A percentile compares a stretch with the other conserved stretches of the same genome.
Evolutionary conservation across 441 rosid species (phyloP).

Genomic region (Breynia disticha): DNA sequence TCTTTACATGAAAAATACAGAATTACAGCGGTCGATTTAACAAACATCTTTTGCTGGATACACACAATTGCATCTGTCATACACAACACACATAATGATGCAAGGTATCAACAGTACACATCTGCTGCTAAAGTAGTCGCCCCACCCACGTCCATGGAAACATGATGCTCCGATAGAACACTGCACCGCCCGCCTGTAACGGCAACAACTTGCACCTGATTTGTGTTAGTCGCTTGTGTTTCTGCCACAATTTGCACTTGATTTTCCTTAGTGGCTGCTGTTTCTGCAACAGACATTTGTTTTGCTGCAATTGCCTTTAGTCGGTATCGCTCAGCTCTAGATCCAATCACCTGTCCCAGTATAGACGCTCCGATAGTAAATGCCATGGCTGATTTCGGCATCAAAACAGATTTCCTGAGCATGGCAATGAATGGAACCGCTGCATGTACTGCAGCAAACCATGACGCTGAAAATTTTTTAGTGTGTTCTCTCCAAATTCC

Average conservation of each 20-base stretch:
- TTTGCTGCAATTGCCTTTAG: slow-evolving; percentile 39
- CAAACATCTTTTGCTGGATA: too few relatives aligned
- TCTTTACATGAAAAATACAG: too few relatives aligned
- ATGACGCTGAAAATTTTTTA: slow-evolving; percentile 52
- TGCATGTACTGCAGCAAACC: slow-evolving; percentile 78
- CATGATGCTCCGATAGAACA: slow-evolving; percentile 23
- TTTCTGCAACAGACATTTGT: slow-evolving; percentile 20
- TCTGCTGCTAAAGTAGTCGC: slow-evolving; percentile 27
- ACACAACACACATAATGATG: too few relatives aligned
- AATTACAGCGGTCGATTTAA: too few relatives aligned
- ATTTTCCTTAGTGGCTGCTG: slow-evolving; percentile 13
- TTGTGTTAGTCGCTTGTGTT: slow-evolving; percentile 14
- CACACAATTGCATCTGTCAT: too few relatives aligned
- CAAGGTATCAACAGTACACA: slow-evolving; percentile 28
- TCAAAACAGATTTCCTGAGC: slow-evolving; percentile 73
- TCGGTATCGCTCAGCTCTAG: slow-evolving; percentile 72
- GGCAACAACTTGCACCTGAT: slow-evolving; percentile 21
- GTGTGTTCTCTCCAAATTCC: slow-evolving; percentile 89
- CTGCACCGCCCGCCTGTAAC: slow-evolving; percentile 31
- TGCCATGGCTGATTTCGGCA: slow-evolving; percentile 88
- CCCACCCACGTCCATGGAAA: slow-evolving; percentile 24
- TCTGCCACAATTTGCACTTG: slow-evolving; percentile 20
- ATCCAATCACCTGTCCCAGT: slow-evolving; percentile 74
- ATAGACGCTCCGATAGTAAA: slow-evolving; percentile 73
- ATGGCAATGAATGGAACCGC: slow-evolving; percentile 84